phyloP scores from a whole-genome alignment of 2,329 filamentous ascomycete genomes.

The Elsinoe arachidis region DNA sequence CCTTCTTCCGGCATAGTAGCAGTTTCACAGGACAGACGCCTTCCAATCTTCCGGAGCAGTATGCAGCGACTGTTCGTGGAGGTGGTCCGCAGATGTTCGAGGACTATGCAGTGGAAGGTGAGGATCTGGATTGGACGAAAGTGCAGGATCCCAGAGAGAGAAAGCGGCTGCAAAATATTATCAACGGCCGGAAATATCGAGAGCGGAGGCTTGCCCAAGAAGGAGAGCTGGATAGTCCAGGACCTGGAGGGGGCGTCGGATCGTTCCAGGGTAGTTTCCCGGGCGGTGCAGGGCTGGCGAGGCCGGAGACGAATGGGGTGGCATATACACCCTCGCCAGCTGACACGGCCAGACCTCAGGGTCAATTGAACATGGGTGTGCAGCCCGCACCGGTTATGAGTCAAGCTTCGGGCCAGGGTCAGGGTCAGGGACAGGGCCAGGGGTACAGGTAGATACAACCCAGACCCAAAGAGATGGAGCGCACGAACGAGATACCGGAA shows the following conservation, averaged over 20 bases:
- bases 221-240: constrained; percentile 18
- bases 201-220: constrained; percentile 30
- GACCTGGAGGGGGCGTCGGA: not conserved
- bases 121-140: constrained; percentile 33
- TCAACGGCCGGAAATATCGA: constrained; percentile 33
- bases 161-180: constrained; percentile 32
- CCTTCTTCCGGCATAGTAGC: constrained; percentile 2
- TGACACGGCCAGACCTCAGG: not conserved
- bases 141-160: constrained; percentile 30
- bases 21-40: constrained; percentile 10
- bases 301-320: not conserved
- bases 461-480: no score
- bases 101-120: constrained; percentile 31
- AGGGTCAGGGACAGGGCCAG: not conserved
- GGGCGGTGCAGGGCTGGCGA: not conserved
- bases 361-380: not conserved
- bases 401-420: not conserved
- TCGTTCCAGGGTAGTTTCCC: not conserved
- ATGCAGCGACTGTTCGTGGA: constrained; percentile 17
- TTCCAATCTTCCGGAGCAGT: constrained; percentile 15
- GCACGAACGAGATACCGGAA: no score
- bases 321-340: not conserved
- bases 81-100: constrained; percentile 18
- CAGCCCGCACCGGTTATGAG: not conserved
- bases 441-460: not conserved